Evolutionary conservation across 2,329 filamentous ascomycete species (phyloP).

Genomic region (Cordyceps cicadae): DNA sequence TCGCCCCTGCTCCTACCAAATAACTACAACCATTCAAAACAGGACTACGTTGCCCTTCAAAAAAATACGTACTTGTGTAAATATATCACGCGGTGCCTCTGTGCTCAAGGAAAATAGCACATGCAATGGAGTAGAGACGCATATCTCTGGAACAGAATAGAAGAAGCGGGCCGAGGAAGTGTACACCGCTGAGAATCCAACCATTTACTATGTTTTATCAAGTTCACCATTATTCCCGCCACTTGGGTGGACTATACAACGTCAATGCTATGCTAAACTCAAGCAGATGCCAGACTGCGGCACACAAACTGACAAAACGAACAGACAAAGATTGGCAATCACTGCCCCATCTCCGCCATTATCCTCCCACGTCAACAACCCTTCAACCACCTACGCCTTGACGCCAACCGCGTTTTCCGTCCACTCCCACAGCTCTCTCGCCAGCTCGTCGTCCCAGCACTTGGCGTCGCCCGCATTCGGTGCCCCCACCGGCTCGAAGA

Average conservation of each 20-base stretch:
- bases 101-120: not conserved
- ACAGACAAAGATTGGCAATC: not conserved
- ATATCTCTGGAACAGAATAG: not conserved
- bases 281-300: not conserved
- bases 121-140: not conserved
- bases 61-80: constrained; percentile 11
- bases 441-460: constrained; percentile 23
- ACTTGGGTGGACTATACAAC: not conserved
- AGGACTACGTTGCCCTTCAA: not conserved
- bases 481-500: constrained; percentile 23
- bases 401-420: constrained; percentile 21
- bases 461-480: constrained; percentile 16
- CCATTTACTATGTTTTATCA: constrained; percentile 3
- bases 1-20: constrained; percentile 58
- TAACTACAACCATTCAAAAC: constrained; percentile 28
- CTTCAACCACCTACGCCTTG: not conserved
- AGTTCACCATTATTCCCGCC: not conserved
- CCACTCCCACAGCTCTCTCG: constrained; percentile 31
- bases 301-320: not conserved
- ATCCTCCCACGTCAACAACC: not conserved
- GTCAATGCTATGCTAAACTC: not conserved
- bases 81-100: constrained; percentile 11
- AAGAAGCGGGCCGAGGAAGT: not conserved
- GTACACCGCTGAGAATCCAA: constrained; percentile 4
- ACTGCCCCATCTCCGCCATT: not conserved